phyloP scores from a whole-genome alignment of 2,329 filamentous ascomycete genomes.

The Didymella exigua region DNA sequence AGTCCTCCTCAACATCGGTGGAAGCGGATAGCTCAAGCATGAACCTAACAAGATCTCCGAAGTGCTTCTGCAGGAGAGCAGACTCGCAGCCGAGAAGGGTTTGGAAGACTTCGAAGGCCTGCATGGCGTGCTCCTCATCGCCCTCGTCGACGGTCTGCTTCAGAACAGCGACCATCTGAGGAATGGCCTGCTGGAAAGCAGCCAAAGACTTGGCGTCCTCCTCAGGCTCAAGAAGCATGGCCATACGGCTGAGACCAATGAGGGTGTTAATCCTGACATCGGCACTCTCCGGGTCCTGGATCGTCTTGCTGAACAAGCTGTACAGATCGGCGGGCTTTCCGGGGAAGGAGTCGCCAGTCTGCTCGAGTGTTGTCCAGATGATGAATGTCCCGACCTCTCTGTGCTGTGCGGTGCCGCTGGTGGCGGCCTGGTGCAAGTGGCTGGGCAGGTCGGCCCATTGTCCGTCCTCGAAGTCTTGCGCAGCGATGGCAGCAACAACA shows the following conservation, averaged over 20 bases:
- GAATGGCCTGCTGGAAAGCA: constrained; percentile 79
- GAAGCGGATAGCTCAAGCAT: constrained; percentile 88
- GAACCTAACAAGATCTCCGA: constrained; percentile 88
- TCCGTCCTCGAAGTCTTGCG: constrained; percentile 83
- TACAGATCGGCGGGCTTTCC: constrained; percentile 82
- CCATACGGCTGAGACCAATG: constrained; percentile 83
- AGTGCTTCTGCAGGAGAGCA: constrained; percentile 79
- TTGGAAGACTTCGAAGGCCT: constrained; percentile 96
- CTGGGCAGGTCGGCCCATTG: constrained; percentile 83
- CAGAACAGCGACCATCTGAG: constrained; percentile 86
- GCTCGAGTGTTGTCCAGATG: constrained; percentile 88
- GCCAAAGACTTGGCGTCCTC: constrained; percentile 77
- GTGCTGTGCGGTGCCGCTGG: constrained; percentile 74
- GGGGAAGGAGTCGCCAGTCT: constrained; percentile 81
- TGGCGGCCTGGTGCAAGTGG: constrained; percentile 78
- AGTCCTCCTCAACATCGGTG: constrained; percentile 79
- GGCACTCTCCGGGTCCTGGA: constrained; percentile 86
- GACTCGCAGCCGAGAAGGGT: constrained; percentile 90
- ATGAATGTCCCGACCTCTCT: constrained; percentile 93
- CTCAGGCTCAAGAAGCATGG: constrained; percentile 85
- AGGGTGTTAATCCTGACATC: constrained; percentile 96
- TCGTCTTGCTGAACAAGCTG: constrained; percentile 81
- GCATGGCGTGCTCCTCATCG: constrained; percentile 86
- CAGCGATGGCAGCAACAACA: constrained; percentile 84
- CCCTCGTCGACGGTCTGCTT: constrained; percentile 79